Evolutionary conservation across 352 stramenopile species (phyloP).

Genomic region (Phytophthora uliginosa): DNA sequence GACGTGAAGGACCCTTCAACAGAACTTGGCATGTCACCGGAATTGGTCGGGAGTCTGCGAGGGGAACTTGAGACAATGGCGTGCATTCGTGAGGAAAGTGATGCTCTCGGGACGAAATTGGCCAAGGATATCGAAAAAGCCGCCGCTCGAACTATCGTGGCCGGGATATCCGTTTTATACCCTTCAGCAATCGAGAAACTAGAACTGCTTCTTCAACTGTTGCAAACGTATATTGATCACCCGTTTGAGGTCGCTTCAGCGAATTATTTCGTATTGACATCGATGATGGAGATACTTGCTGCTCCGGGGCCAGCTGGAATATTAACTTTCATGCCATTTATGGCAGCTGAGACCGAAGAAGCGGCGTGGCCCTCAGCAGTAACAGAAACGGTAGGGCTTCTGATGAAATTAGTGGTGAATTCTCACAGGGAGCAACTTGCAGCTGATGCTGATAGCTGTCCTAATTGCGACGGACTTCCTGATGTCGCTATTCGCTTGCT

Average conservation of each 20-base stretch:
- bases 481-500: constrained; percentile 60
- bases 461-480: constrained; percentile 32
- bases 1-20: constrained; percentile 49
- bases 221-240: constrained; percentile 50
- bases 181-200: constrained; percentile 68
- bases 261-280: constrained; percentile 65
- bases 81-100: constrained; percentile 33
- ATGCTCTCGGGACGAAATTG: not conserved
- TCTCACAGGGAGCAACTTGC: constrained; percentile 29
- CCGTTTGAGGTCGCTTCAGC: constrained; percentile 47
- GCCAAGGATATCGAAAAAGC: constrained; percentile 53
- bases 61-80: constrained; percentile 62
- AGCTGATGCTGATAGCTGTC: constrained; percentile 11
- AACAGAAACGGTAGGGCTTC: constrained; percentile 50
- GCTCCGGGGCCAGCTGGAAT: constrained; percentile 71
- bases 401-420: constrained; percentile 51
- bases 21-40: constrained; percentile 51
- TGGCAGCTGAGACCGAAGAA: constrained; percentile 18
- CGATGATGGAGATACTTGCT: constrained; percentile 64
- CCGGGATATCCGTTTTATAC: constrained; percentile 75
- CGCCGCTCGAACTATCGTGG: constrained; percentile 73
- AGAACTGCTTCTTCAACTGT: constrained; percentile 69
- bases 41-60: constrained; percentile 49
- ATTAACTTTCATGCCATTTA: constrained; percentile 72
- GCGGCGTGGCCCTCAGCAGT: constrained; percentile 26